Evolutionary conservation across 371 early-diverging fungal species (phyloP).

Genomic region (Apophysomyces elegans): DNA sequence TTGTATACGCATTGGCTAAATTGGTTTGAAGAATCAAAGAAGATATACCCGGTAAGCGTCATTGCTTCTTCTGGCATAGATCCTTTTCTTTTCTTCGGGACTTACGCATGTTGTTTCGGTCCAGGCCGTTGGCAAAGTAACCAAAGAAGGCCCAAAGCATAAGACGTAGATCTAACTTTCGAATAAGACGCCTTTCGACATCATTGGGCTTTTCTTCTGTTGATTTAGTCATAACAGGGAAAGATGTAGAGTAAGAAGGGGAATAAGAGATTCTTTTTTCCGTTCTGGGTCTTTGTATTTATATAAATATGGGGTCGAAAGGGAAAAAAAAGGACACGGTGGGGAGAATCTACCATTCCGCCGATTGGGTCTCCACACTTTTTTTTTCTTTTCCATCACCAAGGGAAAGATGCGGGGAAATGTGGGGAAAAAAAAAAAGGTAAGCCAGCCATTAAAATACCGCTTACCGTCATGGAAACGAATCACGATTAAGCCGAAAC

Average conservation of each 20-base stretch:
- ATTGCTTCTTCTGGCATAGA: background rate
- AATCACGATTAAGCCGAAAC: no score
- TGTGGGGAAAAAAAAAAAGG: background rate
- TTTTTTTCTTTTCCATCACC: background rate
- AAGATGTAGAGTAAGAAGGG: background rate
- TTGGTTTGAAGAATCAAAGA: background rate
- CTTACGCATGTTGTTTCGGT: conserved; percentile 79
- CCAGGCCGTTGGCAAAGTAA: conserved; percentile 76
- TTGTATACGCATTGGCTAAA: conserved; percentile 52
- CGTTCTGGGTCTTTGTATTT: background rate
- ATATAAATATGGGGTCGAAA: background rate
- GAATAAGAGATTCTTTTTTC: background rate
- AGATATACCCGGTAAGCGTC: no score
- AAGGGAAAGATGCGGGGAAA: conserved; percentile 10
- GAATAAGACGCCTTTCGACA: conserved; percentile 51
- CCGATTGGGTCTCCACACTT: background rate
- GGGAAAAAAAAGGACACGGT: background rate
- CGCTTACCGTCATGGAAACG: background rate
- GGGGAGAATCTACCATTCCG: conserved; percentile 1
- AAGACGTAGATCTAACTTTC: conserved; percentile 70
- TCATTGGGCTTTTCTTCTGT: background rate
- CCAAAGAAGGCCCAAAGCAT: conserved; percentile 72
- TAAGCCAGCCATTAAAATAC: background rate
- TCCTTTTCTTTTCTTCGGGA: background rate
- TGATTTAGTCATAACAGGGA: background rate